Evolutionary conservation across 306 rosid species (phyloP), one percentile per base, ranked within the genome.

Genomic region (Prunus campanulata): DNA sequence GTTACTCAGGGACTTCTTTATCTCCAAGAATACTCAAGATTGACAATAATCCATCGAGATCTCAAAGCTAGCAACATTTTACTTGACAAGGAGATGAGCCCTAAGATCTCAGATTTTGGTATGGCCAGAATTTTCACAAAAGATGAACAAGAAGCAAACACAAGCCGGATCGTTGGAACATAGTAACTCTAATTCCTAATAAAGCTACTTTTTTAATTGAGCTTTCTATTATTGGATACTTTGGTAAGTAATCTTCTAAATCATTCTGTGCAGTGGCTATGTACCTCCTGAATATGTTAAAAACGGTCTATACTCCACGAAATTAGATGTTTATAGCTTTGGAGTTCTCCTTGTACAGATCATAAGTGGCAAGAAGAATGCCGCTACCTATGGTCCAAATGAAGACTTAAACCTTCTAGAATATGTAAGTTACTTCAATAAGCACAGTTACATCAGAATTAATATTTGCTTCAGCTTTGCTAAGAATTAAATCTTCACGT

Each of bases 41-140:
- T 86, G 15, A 80, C 79, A 2, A 74, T 86, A 19, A 74, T 80
- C 13, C 85, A 80, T 11, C 30, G 83, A 8, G 83, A 83, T 48
- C 0, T 86, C 13, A 86, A 86, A 72, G 75, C 79, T 70, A 79
- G 86, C 56, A 85, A 82, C 49, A 83, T 86, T 44, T 82, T 77
- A 52, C n/a, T 71, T 5, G 80, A 75, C 24, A 1, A 50, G 0
- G 77, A 78, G 14, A 75, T 80, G 79, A 83, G 63, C 1, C 74
- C 84, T 39, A 86, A 86, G 62, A 83, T 86, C 1, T 81, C 84
- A 11, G 84, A 86, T 61, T 86, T 83, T 66, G 84, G 86, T 0
- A 81, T 86, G 77, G 79, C 82, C 6, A 83, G 47, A 76, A 68
- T 78, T 57, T 83, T 78, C 1, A 16, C 52, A 5, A 79, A 79